Base-by-base conservation (phyloP, 208 protist species). In the Crithidia fasciculata region DNA sequence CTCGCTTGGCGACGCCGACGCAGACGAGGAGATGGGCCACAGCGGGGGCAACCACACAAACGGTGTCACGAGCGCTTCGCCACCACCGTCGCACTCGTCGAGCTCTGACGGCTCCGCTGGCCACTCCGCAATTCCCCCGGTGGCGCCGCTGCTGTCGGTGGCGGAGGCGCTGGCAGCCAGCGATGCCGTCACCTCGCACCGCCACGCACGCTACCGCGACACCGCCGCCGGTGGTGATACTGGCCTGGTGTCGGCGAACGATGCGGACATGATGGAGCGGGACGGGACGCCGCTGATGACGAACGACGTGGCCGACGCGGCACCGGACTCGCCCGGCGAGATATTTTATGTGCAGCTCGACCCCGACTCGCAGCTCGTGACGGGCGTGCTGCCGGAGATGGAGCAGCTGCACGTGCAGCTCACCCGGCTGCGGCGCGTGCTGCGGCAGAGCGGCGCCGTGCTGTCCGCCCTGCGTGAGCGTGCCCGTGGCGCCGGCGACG, bases 311-410 rank as follows among this genome's bases (percentile, higher is more conserved):
- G 66, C 66, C 37, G 67, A 40, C 19, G 54, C 19, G 6, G 63
- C 74, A 39, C 19, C 9, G 41, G 59, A 74, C 44, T 28, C 49
- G 16, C 8, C 67, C 6, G 61, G 60, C 12, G 74, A 79, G 13
- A 55, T 79, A 37, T 79, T 79, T 39, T 79, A 79, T 47, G 74
- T 79, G 6, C 66, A 79, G 47, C 74, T 79, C 9, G 74, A 79
- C 53, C 54, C 74, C 43, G 59, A 79, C 55, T 54, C 74, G 47
- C 59, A 69, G 59, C 36, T 63, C 39, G 56, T 79, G 52, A 79
- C 74, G 5, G 74, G 74, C 6, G 74, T 79, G 53, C 67, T 79
- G 59, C 67, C 74, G 9, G 74, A 63, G 61, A 74, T 79, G 74
- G 66, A 79, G 61, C 74, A 67, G 39, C 68, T 79, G 50, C 74